Conservation (phyloP, 495 filamentous ascomycete genomes). For the Hypomontagnella monticulosa region DNA sequence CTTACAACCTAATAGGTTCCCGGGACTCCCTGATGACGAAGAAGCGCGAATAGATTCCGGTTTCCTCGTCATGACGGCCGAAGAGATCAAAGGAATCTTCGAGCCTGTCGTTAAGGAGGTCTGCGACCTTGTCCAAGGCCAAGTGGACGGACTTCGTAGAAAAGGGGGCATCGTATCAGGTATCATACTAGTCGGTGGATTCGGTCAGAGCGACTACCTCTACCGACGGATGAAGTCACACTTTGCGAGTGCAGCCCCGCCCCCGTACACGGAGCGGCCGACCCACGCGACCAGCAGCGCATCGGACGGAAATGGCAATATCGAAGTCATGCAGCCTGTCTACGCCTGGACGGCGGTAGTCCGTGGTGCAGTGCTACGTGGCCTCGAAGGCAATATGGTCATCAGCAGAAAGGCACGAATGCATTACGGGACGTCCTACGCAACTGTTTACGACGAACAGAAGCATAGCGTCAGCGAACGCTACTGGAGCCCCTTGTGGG, state of each 20-base stretch:
- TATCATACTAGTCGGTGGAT: slow-evolving; percentile 75
- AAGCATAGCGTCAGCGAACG: slow-evolving; percentile 72
- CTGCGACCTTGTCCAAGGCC: slow-evolving; percentile 67
- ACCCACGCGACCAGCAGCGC: slow-evolving; percentile 60
- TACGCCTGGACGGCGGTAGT: slow-evolving; percentile 84
- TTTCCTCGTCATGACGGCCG: slow-evolving; percentile 69
- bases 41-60: slow-evolving; percentile 69
- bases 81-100: slow-evolving; percentile 70
- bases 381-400: slow-evolving; percentile 77
- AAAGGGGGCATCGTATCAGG: slow-evolving; percentile 73
- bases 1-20: slow-evolving; percentile 56
- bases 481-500: slow-evolving; percentile 81
- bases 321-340: slow-evolving; percentile 80
- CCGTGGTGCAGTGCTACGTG: slow-evolving; percentile 71
- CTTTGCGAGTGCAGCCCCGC: slow-evolving; percentile 70
- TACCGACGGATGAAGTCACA: slow-evolving; percentile 71
- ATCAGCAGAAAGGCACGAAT: slow-evolving; percentile 71
- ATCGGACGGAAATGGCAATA: slow-evolving; percentile 54
- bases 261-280: slow-evolving; percentile 72
- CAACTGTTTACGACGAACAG: slow-evolving; percentile 75
- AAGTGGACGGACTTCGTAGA: slow-evolving; percentile 66
- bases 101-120: slow-evolving; percentile 72
- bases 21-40: slow-evolving; percentile 74
- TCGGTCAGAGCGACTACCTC: slow-evolving; percentile 74
- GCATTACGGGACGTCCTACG: slow-evolving; percentile 83